Evolutionary conservation across 1,284 basidiomycete species (phyloP), one percentile per base, ranked within the genome.

Genomic region (Vanrija sp.): DNA sequence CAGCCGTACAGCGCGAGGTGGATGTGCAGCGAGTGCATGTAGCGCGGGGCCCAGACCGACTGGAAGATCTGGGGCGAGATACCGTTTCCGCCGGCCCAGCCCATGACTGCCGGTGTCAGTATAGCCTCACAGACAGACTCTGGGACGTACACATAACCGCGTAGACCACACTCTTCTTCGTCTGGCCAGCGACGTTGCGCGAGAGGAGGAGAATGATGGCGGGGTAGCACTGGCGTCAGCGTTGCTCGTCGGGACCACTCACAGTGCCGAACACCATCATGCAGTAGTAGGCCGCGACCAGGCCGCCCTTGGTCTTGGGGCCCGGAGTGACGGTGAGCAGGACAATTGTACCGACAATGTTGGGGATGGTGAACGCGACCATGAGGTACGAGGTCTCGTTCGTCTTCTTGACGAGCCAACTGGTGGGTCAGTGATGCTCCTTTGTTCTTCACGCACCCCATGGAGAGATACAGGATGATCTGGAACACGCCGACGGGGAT

Each of bases 161-260:
- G 54, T 67, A 70, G 23, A 55, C 61, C n/a, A 68, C 53, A 3
- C 55, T 59, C 49, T 67, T 68, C 57, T 70, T 70, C 21, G 66
- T 70, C 40, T 64, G 59, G 14, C 68, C 68, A n/a, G 66, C 64
- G 6, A 52, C 47, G 56, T 70, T 69, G 5, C 65, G 46, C 1
- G 66, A 63, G 1, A 66, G 54, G 44, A 68, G 52, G 23, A 57
- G 43, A 49, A 63, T 64, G 21, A 63, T 57, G 1, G 57, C 51
- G 9, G 68, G 66, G 38, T 67, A 56, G 49, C 52, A 55, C 55
- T 63, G 46, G 7, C 9, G 9, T 43, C 42, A 15, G 39, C 21
- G 19, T 29, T 29, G 6, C 10, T 3, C 2, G 8, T 29, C 2
- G 10, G 28, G 6, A 6, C 28, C 19, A 61, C 59, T 44, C 34